Evolutionary conservation across 495 filamentous ascomycete species (phyloP), one percentile per base, ranked within the genome.

Genomic region (Trichoderma parareesei): DNA sequence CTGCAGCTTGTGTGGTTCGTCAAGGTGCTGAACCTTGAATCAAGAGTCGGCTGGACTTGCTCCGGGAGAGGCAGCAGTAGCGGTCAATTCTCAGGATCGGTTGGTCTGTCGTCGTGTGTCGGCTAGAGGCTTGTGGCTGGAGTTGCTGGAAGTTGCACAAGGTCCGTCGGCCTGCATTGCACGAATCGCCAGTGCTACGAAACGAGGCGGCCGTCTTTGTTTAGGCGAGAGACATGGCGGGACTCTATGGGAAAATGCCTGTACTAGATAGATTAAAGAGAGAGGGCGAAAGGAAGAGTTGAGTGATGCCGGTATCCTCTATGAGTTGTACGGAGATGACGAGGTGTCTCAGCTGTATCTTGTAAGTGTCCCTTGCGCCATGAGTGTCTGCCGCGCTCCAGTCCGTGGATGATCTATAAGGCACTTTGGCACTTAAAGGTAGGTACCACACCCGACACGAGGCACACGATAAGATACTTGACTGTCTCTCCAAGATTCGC

Each of bases 141-240:
- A 27, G 27, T 49, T 57, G 33, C 11, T 57, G 8, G 13, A 27
- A 35, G 53, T 57, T 9, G 37, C 53, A 35, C 53, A 10, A 37
- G 53, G 9, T 7, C 27, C 10, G 20, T 33, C 53, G 7, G 11
- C 20, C 1, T 33, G 20, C 7, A 57, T 37, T 1, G 20, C 33
- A 57, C 53, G 37, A 33, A 55, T 55, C 4, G 11, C 4, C 33
- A 5, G 27, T 35, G 53, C 10, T 10, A 57, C 53, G 27, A 16
- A 16, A 35, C 9, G 14, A 57, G 53, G 7, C 53, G 18, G 8
- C 53, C 16, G 20, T 55, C 9, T 57, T 38, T 6, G 53, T 14
- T 37, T 57, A 57, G 33, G 33, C 53, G 53, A 57, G 53, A 57
- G 9, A 57, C 53, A 57, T 11, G 53, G 37, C 35, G 53, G 37